phyloP scores from a whole-genome alignment of 2,329 filamentous ascomycete species.

The Diaporthe eres region DNA sequence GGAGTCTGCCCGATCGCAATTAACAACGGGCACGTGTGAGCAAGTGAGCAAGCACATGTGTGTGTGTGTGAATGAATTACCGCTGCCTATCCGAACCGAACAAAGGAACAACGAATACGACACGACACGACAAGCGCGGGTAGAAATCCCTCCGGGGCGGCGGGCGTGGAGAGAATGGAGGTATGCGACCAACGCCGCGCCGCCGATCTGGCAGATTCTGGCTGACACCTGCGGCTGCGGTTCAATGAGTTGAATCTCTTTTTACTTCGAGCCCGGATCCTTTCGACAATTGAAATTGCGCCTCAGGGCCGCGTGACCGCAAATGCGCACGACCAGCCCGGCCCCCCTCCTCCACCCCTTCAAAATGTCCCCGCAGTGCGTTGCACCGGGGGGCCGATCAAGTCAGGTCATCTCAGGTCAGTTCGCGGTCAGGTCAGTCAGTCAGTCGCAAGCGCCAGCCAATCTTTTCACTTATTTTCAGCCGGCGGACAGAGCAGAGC shows the following conservation, averaged over 20 bases:
- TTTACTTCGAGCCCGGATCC: conserved; percentile 3
- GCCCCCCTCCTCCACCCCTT: not conserved
- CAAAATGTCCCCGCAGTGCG: conserved; percentile 2
- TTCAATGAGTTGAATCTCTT: conserved; percentile 13
- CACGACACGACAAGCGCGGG: not conserved
- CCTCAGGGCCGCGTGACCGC: conserved; percentile 21
- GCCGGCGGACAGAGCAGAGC: not conserved
- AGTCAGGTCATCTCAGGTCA: conserved; percentile 20
- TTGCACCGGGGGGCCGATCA: not conserved
- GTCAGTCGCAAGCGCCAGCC: not conserved
- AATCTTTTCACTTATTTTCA: conserved; percentile 16
- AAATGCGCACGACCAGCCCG: conserved; percentile 7
- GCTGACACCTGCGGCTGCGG: conserved; percentile 28
- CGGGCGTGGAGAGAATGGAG: not conserved
- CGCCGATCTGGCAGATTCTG: conserved; percentile 25
- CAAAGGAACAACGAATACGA: not conserved
- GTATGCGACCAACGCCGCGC: not conserved
- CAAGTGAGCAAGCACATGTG: too few species aligned
- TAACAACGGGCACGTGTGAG: not conserved
- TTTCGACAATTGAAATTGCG: conserved; percentile 9
- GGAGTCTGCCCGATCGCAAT: conserved; percentile 28
- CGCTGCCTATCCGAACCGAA: conserved; percentile 1
- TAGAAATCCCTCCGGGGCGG: conserved; percentile 16
- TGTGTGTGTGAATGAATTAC: not conserved
- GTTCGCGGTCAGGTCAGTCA: not conserved